Conservation (phyloP, 2,329 filamentous ascomycete genomes). For the Apiospora kogelbergensis region DNA sequence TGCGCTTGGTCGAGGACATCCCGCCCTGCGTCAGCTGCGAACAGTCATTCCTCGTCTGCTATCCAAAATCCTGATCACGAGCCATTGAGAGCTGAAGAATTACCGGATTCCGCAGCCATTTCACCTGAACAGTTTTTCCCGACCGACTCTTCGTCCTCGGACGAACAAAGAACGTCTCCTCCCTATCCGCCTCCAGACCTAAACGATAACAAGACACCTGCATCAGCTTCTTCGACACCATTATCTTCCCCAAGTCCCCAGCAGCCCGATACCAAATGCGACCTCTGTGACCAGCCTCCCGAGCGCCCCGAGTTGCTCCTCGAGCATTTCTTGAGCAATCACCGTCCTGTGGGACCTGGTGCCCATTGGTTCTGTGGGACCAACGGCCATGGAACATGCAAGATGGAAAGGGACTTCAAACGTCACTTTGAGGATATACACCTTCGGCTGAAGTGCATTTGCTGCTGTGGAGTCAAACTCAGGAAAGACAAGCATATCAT, state of each 20-base stretch:
- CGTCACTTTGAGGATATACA: not conserved
- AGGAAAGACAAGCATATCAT: not conserved
- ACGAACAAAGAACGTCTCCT: not conserved
- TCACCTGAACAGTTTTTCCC: not conserved
- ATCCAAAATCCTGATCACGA: not conserved
- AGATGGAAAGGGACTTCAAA: not conserved
- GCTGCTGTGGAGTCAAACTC: not conserved
- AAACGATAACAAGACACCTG: not conserved
- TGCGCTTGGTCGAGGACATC: not conserved
- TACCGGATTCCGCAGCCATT: not conserved
- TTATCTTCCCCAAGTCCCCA: not conserved
- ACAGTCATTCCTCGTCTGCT: not conserved
- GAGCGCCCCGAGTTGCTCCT: not conserved
- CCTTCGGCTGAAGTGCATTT: not conserved
- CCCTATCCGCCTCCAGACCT: not conserved
- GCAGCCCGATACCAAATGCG: not conserved
- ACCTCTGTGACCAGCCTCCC: not conserved
- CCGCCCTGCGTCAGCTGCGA: not conserved
- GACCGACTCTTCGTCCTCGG: not conserved
- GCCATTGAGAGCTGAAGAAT: not conserved
- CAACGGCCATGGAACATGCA: not conserved
- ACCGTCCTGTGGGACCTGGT: not conserved
- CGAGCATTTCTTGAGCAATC: not conserved
- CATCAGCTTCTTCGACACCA: not conserved
- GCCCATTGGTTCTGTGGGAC: not conserved